A percentile compares a stretch with the other conserved stretches of the same genome.
Conservation (phyloP, 192 early-diverging fungal genomes). For the Coemansia biformis region DNA sequence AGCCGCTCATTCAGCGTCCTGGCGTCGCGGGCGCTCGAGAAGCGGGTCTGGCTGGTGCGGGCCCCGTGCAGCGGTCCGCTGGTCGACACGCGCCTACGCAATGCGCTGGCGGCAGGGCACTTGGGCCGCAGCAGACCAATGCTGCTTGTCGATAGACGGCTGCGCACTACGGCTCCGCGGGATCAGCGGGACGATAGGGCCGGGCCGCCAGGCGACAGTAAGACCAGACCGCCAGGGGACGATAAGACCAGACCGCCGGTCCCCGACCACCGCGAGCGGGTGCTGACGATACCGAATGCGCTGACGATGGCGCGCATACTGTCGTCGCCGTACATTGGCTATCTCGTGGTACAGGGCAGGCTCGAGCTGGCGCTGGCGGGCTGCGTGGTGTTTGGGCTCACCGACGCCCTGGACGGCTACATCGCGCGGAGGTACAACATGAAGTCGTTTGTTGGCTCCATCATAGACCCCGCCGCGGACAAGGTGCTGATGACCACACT, state of each 20-base stretch:
- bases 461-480: slow-evolving; percentile 91
- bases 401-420: slow-evolving; percentile 85
- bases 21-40: too few species aligned
- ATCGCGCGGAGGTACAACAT: slow-evolving; percentile 84
- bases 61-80: too few species aligned
- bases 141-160: too few species aligned
- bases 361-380: slow-evolving; percentile 66
- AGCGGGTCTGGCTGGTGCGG: too few species aligned
- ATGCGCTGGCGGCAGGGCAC: too few species aligned
- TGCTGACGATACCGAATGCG: slow-evolving; percentile 87
- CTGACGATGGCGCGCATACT: slow-evolving; percentile 76
- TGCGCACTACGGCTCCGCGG: too few species aligned
- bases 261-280: slow-evolving; percentile 59
- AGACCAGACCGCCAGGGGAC: neutral
- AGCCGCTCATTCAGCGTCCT: too few species aligned
- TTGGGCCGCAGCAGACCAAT: too few species aligned
- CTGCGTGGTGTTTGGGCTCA: slow-evolving; percentile 76
- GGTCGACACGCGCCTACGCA: too few species aligned
- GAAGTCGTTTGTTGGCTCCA: slow-evolving; percentile 79
- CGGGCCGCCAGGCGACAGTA: too few species aligned
- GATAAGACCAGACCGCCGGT: neutral
- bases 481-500: slow-evolving; percentile 89
- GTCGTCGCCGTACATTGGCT: slow-evolving; percentile 82
- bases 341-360: slow-evolving; percentile 71
- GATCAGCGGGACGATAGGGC: too few species aligned